A percentile compares a stretch with the other conserved stretches of the same genome.
Conservation (phyloP, 2,329 filamentous ascomycete species). For the Botrytis pseudocinerea region DNA sequence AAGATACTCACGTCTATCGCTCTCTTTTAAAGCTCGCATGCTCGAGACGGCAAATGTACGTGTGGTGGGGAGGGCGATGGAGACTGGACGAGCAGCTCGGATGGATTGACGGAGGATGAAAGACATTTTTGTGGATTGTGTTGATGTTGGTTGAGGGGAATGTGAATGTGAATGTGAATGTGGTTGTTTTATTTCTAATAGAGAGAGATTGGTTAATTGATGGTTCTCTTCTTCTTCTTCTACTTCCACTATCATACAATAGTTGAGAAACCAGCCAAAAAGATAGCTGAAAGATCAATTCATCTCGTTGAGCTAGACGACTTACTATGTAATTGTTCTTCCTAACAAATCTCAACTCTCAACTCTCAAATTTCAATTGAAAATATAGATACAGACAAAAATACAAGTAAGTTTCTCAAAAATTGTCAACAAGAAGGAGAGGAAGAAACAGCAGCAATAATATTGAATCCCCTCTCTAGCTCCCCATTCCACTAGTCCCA, state of each 20-base stretch:
- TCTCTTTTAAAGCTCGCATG: slow-evolving; percentile 37
- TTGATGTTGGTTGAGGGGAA: not conserved
- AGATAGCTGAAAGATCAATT: not conserved
- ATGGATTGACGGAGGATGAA: slow-evolving; percentile 33
- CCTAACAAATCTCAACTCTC: not conserved
- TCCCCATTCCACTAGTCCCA: not conserved
- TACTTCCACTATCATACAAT: not conserved
- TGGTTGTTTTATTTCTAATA: not conserved
- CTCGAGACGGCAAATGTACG: slow-evolving; percentile 31
- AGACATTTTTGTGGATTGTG: slow-evolving; percentile 33
- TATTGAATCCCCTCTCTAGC: not conserved
- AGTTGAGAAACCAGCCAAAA: not conserved
- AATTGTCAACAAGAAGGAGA: not conserved
- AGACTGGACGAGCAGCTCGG: slow-evolving; percentile 25
- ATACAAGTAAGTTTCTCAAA: not conserved
- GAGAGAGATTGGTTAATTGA: not conserved
- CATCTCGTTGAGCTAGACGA: not conserved
- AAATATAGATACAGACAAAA: not conserved
- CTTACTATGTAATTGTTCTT: not conserved
- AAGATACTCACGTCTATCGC: slow-evolving; percentile 35
- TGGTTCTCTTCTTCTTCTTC: not conserved
- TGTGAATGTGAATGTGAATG: not conserved
- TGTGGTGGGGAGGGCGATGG: not conserved
- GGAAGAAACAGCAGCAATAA: not conserved
- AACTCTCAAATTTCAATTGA: not conserved